phyloP scores from a whole-genome alignment of 1,284 basidiomycete genomes.

The Ceratorhiza oryzae-sativae region DNA sequence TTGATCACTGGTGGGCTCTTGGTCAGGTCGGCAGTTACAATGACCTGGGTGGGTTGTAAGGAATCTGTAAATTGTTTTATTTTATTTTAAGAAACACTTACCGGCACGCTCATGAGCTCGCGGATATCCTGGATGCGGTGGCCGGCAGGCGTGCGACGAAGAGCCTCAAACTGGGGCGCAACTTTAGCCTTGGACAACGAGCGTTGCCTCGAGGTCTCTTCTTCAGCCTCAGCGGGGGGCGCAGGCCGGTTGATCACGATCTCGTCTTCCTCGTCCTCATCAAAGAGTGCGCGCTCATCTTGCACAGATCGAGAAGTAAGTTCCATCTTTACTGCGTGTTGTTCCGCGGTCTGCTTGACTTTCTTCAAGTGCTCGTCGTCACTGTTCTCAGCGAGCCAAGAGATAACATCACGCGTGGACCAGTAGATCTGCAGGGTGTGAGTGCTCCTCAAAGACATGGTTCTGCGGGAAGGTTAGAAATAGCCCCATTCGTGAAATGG shows the following conservation, averaged over 20 bases:
- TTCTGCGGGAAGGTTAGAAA: constrained; percentile 60
- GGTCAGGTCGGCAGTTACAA: constrained; percentile 90
- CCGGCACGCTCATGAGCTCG: constrained; percentile 89
- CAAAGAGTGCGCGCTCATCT: constrained; percentile 87
- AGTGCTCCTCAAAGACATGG: constrained; percentile 92
- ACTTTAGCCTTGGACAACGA: constrained; percentile 74
- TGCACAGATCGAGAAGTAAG: constrained; percentile 78
- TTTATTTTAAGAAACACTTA: too few relatives aligned
- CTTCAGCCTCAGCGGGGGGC: constrained; percentile 47
- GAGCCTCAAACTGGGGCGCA: constrained; percentile 79
- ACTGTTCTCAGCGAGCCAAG: constrained; percentile 91
- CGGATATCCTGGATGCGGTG: constrained; percentile 93
- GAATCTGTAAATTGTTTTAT: too few relatives aligned
- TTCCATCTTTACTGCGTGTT: constrained; percentile 86
- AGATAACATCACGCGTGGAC: constrained; percentile 90
- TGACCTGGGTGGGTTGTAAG: constrained; percentile 63
- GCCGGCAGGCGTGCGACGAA: constrained; percentile 71
- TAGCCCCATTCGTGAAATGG: constrained; percentile 34
- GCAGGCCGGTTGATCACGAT: constrained; percentile 75
- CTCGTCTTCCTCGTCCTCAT: constrained; percentile 78
- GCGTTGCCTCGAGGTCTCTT: constrained; percentile 75
- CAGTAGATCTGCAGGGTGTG: constrained; percentile 91
- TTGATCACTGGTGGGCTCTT: constrained; percentile 95
- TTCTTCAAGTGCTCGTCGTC: constrained; percentile 94
- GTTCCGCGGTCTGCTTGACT: constrained; percentile 86